Conservation (phyloP, 805 yeast species). For the Wickerhamiella galacta region DNA sequence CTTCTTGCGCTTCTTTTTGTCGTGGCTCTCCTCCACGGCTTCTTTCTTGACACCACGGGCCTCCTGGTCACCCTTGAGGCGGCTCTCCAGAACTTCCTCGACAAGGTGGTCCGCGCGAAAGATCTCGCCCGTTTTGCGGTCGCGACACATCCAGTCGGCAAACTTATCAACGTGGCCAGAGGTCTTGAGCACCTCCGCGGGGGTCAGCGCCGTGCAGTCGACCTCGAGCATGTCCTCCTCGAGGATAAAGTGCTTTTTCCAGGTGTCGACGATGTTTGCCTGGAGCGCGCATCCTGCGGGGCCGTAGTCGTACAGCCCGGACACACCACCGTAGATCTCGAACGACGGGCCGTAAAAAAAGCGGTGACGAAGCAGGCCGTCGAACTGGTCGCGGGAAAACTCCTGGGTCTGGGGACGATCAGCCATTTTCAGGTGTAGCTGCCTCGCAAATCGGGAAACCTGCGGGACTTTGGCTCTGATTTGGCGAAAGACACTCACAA, state of each 20-base stretch:
- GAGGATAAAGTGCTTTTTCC: slow-evolving; percentile 95
- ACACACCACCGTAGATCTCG: slow-evolving; percentile 95
- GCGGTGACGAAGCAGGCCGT: slow-evolving; percentile 81
- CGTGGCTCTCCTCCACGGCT: slow-evolving; percentile 54
- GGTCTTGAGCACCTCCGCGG: slow-evolving; percentile 92
- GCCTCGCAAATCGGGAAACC: too few relatives aligned
- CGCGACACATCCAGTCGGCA: slow-evolving; percentile 98
- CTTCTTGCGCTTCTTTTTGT: slow-evolving; percentile 85
- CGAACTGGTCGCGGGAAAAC: slow-evolving; percentile 76
- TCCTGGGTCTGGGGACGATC: slow-evolving; percentile 15
- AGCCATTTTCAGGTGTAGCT: slow-evolving; percentile 11
- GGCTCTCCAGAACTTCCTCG: slow-evolving; percentile 91
- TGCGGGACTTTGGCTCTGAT: too few relatives aligned
- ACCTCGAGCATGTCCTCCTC: slow-evolving; percentile 99
- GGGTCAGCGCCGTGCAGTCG: slow-evolving; percentile 95
- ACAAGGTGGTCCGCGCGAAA: slow-evolving; percentile 97
- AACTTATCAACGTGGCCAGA: slow-evolving; percentile 99
- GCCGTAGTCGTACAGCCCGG: slow-evolving; percentile 96
- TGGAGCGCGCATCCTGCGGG: slow-evolving; percentile 99
- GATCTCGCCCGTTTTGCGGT: slow-evolving; percentile 88
- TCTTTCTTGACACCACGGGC: slow-evolving; percentile 70
- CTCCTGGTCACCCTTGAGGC: slow-evolving; percentile 91
- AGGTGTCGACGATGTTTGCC: slow-evolving; percentile 81
- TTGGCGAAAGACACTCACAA: too few relatives aligned
- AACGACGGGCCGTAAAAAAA: slow-evolving; percentile 96